These are phyloP conservation scores for Backusella parvicylindrica DNA, from an alignment of 192 early-diverging fungal species.

Conservation along the genomic window DNA sequence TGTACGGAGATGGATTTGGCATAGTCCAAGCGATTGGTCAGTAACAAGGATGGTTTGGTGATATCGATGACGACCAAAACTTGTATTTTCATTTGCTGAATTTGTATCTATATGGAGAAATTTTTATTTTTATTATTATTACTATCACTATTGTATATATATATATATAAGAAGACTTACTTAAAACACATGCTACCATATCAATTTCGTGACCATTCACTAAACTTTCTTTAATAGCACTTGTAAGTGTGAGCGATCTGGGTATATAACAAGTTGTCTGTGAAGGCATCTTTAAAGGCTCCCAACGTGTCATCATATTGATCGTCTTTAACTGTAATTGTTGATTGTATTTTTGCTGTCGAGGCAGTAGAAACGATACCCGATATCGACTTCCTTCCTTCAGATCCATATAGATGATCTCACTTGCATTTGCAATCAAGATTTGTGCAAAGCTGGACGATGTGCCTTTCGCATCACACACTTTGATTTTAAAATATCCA, in stretches of 20 bases:
- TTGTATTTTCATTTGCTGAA: neutral
- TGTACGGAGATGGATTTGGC: constrained; percentile 18
- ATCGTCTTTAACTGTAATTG: constrained; percentile 7
- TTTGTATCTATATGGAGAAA: neutral
- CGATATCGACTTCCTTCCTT: constrained; percentile 56
- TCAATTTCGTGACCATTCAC: constrained; percentile 38
- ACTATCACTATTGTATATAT: neutral
- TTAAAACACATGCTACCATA: constrained; percentile 40
- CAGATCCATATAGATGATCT: constrained; percentile 30
- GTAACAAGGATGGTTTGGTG: constrained; percentile 20
- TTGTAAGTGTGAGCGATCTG: constrained; percentile 11
- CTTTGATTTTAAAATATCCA: constrained; percentile 40
- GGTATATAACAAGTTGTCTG: neutral
- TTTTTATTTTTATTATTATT: neutral
- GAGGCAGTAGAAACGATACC: constrained; percentile 27
- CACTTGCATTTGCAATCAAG: constrained; percentile 47
- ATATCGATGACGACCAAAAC: constrained; percentile 1
- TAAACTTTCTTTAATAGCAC: constrained; percentile 13
- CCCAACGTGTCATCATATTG: constrained; percentile 17
- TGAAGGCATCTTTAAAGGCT: neutral
- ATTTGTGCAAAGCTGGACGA: constrained; percentile 32
- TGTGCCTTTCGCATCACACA: constrained; percentile 34
- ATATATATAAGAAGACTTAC: constrained; percentile 18
- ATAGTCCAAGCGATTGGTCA: constrained; percentile 15
- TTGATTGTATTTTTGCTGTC: neutral